Percentiles rank a stretch among this genome's conserved stretches.
Conservation (phyloP, 139 green algal species). For the Asterochloris sp. region DNA sequence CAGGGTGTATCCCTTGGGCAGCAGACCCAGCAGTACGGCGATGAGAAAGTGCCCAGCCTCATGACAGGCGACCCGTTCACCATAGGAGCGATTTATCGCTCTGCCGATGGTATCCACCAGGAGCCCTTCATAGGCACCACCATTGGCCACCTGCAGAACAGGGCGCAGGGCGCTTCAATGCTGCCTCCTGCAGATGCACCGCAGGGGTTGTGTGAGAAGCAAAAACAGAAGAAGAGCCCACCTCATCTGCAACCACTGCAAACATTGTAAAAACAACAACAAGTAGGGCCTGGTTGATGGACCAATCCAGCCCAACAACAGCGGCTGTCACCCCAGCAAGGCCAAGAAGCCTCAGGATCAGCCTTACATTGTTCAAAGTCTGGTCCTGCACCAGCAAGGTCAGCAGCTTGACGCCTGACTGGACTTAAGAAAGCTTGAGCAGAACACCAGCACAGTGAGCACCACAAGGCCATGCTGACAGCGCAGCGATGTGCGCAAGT, state of each 20-base stretch:
- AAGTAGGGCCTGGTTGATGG: constrained; percentile 37
- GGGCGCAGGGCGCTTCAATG: not conserved
- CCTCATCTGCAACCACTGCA: constrained; percentile 61
- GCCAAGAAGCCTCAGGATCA: not conserved
- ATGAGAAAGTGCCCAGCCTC: constrained; percentile 95
- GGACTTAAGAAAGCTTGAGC: not conserved
- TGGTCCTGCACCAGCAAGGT: not conserved
- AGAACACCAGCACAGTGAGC: not conserved
- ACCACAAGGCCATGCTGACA: too few relatives aligned
- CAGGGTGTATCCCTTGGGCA: constrained; percentile 89
- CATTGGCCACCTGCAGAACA: constrained; percentile 31
- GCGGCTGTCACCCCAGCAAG: constrained; percentile 49
- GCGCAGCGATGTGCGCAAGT: too few relatives aligned
- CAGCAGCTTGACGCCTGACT: too few relatives aligned
- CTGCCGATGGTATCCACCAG: constrained; percentile 68
- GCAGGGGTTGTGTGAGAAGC: not conserved
- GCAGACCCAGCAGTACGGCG: constrained; percentile 89
- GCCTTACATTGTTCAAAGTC: not conserved
- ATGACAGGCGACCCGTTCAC: constrained; percentile 67
- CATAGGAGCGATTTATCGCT: constrained; percentile 52
- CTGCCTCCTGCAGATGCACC: not conserved
- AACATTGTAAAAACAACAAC: constrained; percentile 45
- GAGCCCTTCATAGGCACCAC: constrained; percentile 73
- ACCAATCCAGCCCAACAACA: constrained; percentile 24
- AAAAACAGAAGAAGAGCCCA: constrained; percentile 4